Base-by-base conservation (phyloP, 805 yeast genomes). In the Cyberlindnera americana region DNA sequence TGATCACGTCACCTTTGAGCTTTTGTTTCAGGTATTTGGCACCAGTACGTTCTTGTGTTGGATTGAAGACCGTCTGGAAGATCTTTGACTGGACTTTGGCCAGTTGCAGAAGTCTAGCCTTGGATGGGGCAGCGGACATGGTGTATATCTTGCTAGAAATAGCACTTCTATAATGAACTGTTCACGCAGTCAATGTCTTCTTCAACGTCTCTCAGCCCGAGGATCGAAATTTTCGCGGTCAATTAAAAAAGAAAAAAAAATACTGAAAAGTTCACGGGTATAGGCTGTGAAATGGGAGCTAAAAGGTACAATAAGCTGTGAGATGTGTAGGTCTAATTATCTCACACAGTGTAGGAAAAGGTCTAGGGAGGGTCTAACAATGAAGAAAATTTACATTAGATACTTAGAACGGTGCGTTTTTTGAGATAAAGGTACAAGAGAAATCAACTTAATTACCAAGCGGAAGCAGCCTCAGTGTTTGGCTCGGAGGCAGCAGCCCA, bases 41-140 rank as follows among this genome's bases (percentile, higher is more conserved):
- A 30, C 95, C 95, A 13, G 85, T 83, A 60, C 95, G 77, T 8
- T 67, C 61, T 19, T 95, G 93, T 56, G 84, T 85, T 65, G 75
- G 85, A 31, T 43, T 43, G 19, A 77, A 73, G 15, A 46, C 30
- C 27, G 80, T 78, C 44, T 82, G 81, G 56, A 86, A 86, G 26
- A 86, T 73, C 44, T 73, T 69, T 23, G 87, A 78, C 43, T 81
- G 76, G 19, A 81, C 60, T 56, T 81, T 72, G 42, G 78, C 72
- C 19, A 80, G 70, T 56, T 76, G 73, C 33, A 69, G 64, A 14
- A 84, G 65, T 57, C 86, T 60, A n/a, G 50, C 47, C 47, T 64
- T 72, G 4, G 64, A 47, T 12, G 64, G 61, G 19, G 48, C 50
- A 15, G 16, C 22, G 12, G 65, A 52, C 70, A 64, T 65, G 19